Conservation (phyloP, 495 filamentous ascomycete genomes). For the Apiosordaria backusii region DNA sequence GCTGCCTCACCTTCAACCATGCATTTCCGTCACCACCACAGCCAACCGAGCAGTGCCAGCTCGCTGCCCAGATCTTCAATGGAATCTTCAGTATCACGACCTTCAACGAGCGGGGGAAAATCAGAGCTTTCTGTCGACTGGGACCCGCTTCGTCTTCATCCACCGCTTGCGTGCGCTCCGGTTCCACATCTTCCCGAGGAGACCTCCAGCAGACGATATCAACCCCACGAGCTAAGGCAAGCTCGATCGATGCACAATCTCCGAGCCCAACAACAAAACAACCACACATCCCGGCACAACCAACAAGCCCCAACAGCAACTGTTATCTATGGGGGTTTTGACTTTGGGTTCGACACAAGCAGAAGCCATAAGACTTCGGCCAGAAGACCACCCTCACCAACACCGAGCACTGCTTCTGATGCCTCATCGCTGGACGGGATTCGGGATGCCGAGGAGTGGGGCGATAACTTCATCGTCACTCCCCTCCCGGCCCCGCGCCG, state of each 20-base stretch:
- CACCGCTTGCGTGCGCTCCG: conserved; percentile 20
- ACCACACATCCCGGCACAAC: conserved; percentile 3
- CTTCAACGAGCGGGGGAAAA: conserved; percentile 24
- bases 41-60: conserved; percentile 29
- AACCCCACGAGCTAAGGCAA: conserved; percentile 24
- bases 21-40: conserved; percentile 16
- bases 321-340: conserved; percentile 37
- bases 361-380: not conserved
- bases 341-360: conserved; percentile 31
- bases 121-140: conserved; percentile 31
- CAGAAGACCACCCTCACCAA: conserved; percentile 13
- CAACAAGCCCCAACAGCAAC: conserved; percentile 15
- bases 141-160: conserved; percentile 36
- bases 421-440: conserved; percentile 4
- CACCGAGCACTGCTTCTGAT: conserved; percentile 4
- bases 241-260: conserved; percentile 21
- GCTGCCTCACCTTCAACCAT: conserved; percentile 13
- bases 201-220: conserved; percentile 13
- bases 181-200: conserved; percentile 15
- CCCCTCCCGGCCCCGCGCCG: conserved; percentile 10
- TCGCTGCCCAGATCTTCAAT: conserved; percentile 28
- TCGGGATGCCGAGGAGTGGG: conserved; percentile 7
- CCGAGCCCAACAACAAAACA: conserved; percentile 4
- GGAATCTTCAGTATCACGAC: conserved; percentile 22
- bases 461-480: conserved; percentile 14